Evolutionary conservation across 345 rosid genomes (phyloP).

Genomic region (Eucalyptus pauciflora): DNA sequence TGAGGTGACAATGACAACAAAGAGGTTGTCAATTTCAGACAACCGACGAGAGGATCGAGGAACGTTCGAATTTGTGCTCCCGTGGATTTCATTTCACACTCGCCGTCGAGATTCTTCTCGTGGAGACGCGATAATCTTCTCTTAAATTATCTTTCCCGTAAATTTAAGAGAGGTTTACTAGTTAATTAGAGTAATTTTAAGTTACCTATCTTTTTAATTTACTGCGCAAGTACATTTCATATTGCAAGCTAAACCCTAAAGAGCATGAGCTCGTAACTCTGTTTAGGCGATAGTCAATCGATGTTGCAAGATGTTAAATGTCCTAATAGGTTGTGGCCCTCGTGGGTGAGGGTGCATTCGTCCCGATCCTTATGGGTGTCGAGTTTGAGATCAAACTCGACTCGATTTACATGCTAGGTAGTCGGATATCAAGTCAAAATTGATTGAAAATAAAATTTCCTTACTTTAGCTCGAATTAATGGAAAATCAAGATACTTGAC

Average conservation of each 20-base stretch:
- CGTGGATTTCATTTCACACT: not conserved
- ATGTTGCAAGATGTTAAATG: fast-evolving
- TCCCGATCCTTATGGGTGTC: not conserved
- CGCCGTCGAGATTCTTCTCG: not conserved
- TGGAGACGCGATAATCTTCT: not conserved
- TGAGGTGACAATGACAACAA: not conserved
- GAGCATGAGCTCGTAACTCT: not conserved
- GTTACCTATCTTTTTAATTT: too few relatives aligned
- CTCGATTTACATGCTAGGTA: not conserved
- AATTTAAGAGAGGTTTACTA: not conserved
- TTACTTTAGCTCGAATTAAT: not conserved
- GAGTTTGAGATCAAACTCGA: not conserved
- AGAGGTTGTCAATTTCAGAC: not conserved
- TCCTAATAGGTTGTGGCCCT: fast-evolving
- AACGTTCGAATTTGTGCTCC: not conserved
- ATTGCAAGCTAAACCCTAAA: not conserved
- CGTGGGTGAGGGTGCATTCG: fast-evolving
- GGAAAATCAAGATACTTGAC: not conserved
- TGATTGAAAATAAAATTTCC: not conserved
- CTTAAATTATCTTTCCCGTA: not conserved
- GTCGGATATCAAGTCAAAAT: not conserved
- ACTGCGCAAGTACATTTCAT: too few relatives aligned
- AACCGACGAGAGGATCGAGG: not conserved
- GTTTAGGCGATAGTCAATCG: fast-evolving
- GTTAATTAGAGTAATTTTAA: not conserved